Conservation (phyloP, 164 flowering plant genomes). For the Sextonia rubra region DNA sequence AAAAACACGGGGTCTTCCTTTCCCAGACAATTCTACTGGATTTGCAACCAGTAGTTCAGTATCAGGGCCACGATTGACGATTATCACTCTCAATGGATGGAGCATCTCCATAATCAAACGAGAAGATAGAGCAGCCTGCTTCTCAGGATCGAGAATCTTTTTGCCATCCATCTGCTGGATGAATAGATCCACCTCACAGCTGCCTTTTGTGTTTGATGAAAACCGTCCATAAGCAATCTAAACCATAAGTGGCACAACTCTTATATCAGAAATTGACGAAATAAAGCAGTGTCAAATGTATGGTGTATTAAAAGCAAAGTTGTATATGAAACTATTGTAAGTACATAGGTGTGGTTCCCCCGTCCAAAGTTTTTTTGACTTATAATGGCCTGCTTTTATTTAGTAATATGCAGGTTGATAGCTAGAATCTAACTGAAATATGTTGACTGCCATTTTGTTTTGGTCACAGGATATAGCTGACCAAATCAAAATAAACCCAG, state of each 20-base stretch:
- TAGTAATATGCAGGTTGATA: neutral
- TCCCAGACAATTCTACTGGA: slow-evolving; percentile 81
- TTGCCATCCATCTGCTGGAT: slow-evolving; percentile 61
- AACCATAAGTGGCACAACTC: neutral
- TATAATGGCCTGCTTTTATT: too few relatives aligned
- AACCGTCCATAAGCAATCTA: slow-evolving; percentile 73
- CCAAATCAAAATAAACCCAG: neutral
- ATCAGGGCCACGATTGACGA: slow-evolving; percentile 71
- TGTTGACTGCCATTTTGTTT: neutral
- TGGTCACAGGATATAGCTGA: too few relatives aligned
- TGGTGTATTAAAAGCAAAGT: neutral
- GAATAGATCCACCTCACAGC: slow-evolving; percentile 63
- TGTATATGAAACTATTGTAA: neutral
- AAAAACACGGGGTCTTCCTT: slow-evolving; percentile 81
- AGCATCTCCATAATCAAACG: slow-evolving; percentile 66
- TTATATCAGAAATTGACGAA: neutral
- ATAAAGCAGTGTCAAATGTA: neutral
- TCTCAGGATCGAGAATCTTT: slow-evolving; percentile 61
- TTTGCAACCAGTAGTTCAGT: slow-evolving; percentile 80
- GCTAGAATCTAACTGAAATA: neutral
- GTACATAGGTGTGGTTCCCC: neutral
- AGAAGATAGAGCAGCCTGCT: slow-evolving; percentile 41
- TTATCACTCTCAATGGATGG: slow-evolving; percentile 62
- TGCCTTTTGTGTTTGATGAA: slow-evolving; percentile 35
- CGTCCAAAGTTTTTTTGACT: too few relatives aligned